Base-by-base conservation (phyloP, 1,139 yeast genomes). In the Debaryomyces robertsiae region DNA sequence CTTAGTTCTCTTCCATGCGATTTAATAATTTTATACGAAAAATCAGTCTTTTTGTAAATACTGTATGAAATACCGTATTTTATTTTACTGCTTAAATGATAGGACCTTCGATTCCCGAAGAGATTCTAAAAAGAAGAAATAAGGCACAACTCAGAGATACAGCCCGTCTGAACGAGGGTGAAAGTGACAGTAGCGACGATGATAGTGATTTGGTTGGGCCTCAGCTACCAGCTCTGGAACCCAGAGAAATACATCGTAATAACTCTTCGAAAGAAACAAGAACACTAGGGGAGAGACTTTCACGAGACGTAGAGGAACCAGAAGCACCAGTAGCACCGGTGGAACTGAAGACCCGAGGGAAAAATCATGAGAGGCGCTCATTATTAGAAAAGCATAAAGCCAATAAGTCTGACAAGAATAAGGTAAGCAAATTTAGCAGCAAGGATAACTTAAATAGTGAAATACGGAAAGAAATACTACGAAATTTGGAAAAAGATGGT, bases 391-490 rank as follows among this genome's bases (percentile, higher is more conserved):
- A 39, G 27, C 54, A 51, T 31, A 50, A 44, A 32, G 32, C 40
- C 28, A 50, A 43, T 31, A 33, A 28, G n/a, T 27, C 39, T 9
- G 11, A 13, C n/a, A 40, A 42, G 30, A 39, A 43, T 25, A 42
- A 42, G 16, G 37, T 42, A 4, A 46, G 40, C 25, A 46, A 46
- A 29, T 51, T 41, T 32, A 53, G 49, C 31, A 45, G 40, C 28
- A 43, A 45, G 6, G 42, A 44, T 23, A 44, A 39, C n/a, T 39
- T 51, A 10, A 43, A 44, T 36, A 48, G 45, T 13, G 54, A 51
- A 32, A 46, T 48, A 9, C 46, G 46, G 36, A 45, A 46, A 30
- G 55, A 51, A 42, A 39, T 50, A 17, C 28, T 50, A 30, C 36
- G 44, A 36, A 50, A 47, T 15, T 35, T 50, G 11, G 40, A 45